Conservation (phyloP, 768 basidiomycete species). For the Tricholomella constricta region DNA sequence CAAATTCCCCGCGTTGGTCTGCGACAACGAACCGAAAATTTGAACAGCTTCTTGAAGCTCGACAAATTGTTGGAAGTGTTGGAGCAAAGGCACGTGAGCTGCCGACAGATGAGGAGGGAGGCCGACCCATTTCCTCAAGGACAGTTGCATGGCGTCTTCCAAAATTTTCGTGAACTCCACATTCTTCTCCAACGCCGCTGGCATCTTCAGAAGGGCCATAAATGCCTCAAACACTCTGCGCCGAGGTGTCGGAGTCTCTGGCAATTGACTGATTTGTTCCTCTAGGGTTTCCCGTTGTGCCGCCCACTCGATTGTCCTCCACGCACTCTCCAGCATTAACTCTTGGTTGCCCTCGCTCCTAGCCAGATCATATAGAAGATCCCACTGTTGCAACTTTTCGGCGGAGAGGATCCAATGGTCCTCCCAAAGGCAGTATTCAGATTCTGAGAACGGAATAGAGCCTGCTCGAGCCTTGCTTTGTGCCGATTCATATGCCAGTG, state of each 20-base stretch:
- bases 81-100: conserved; percentile 93
- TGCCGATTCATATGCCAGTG: conserved; percentile 84
- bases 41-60: conserved; percentile 95
- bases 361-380: conserved; percentile 88
- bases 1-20: conserved; percentile 84
- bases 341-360: conserved; percentile 89
- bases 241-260: conserved; percentile 91
- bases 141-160: conserved; percentile 96
- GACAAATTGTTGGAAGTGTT: conserved; percentile 99
- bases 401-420: conserved; percentile 98
- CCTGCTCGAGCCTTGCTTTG: conserved; percentile 84
- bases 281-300: conserved; percentile 78
- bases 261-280: conserved; percentile 75
- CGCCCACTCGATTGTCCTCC: conserved; percentile 93
- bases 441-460: conserved; percentile 85
- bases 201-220: conserved; percentile 83
- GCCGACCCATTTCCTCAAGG: conserved; percentile 93
- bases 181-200: conserved; percentile 79
- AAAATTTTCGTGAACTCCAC: conserved; percentile 84
- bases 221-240: conserved; percentile 97
- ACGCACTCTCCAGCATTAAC: conserved; percentile 90
- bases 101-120: conserved; percentile 83
- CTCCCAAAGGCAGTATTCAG: conserved; percentile 98
- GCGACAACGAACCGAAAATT: conserved; percentile 88
- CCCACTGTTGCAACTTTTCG: conserved; percentile 98